A percentile compares a stretch with the other conserved stretches of the same genome.
phyloP scores from a whole-genome alignment of 2,329 filamentous ascomycete species.

The Zymoseptoria pseudotritici region DNA sequence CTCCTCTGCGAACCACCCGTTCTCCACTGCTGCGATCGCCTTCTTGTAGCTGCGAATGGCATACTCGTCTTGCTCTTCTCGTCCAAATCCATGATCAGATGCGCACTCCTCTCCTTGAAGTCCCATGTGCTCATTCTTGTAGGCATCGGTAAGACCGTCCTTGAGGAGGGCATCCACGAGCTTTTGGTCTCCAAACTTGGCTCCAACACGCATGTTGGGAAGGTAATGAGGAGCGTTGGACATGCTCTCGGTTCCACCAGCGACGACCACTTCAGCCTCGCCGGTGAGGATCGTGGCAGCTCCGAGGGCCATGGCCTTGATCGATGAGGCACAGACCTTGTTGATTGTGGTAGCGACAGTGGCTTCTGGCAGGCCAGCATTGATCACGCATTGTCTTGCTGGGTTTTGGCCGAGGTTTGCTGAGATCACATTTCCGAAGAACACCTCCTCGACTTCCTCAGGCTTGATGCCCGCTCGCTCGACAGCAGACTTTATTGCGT shows the following conservation, averaged over 20 bases:
- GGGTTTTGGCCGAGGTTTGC: constrained; percentile 95
- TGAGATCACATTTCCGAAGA: constrained; percentile 96
- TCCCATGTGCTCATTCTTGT: constrained; percentile 96
- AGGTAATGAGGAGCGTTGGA: constrained; percentile 96
- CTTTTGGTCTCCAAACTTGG: constrained; percentile 88
- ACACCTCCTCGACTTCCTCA: constrained; percentile 88
- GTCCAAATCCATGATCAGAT: constrained; percentile 68
- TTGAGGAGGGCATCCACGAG: constrained; percentile 87
- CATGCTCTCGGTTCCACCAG: constrained; percentile 96
- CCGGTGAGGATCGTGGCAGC: constrained; percentile 97
- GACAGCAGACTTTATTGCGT: constrained; percentile 77
- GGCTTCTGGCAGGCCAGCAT: constrained; percentile 72
- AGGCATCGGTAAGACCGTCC: constrained; percentile 91
- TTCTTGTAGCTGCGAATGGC: constrained; percentile 93
- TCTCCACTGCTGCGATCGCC: constrained; percentile 76
- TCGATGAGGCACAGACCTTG: constrained; percentile 94
- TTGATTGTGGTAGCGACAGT: constrained; percentile 90
- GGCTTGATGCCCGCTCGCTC: constrained; percentile 82
- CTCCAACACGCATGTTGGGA: constrained; percentile 72
- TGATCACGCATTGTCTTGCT: constrained; percentile 85
- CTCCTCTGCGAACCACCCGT: constrained; percentile 73
- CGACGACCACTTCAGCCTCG: constrained; percentile 85
- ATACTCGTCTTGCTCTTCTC: constrained; percentile 89
- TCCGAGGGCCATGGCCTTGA: constrained; percentile 91
- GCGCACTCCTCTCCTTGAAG: constrained; percentile 88